phyloP scores from a whole-genome alignment of 345 rosid genomes.

The Populus pruinosa region DNA sequence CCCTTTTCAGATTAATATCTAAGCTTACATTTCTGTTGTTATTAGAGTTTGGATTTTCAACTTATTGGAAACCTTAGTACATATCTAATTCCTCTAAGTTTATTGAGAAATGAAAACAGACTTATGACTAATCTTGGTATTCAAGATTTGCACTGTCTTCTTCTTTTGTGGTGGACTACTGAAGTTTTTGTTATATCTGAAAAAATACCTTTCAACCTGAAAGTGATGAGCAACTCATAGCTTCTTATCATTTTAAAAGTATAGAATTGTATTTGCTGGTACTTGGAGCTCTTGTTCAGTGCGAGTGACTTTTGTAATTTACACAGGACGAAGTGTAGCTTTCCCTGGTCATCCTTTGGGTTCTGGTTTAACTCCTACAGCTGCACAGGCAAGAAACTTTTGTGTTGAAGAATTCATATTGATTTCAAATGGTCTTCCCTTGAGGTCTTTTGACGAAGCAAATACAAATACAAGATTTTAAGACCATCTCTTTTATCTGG shows the following conservation, averaged over 20 bases:
- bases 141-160: too few relatives aligned
- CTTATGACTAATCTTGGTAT: too few relatives aligned
- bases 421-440: slow-evolving; percentile 42
- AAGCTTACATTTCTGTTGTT: neutral
- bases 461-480: slow-evolving; percentile 26
- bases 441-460: slow-evolving; percentile 34
- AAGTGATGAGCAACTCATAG: neutral
- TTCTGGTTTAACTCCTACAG: slow-evolving; percentile 77
- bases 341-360: slow-evolving; percentile 97
- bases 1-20: neutral
- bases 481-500: slow-evolving; percentile 19
- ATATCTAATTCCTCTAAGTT: neutral
- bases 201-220: neutral
- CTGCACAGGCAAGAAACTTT: slow-evolving; percentile 83
- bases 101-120: too few relatives aligned
- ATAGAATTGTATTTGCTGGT: neutral
- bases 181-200: neutral
- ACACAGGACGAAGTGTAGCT: slow-evolving; percentile 92
- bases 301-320: slow-evolving; percentile 15
- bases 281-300: neutral
- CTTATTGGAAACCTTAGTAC: neutral
- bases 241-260: neutral
- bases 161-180: too few relatives aligned
- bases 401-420: slow-evolving; percentile 39
- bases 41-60: neutral